A percentile compares a stretch with the other conserved stretches of the same genome.
Conservation (phyloP, 441 rosid species). For the Adansonia gregorii region DNA sequence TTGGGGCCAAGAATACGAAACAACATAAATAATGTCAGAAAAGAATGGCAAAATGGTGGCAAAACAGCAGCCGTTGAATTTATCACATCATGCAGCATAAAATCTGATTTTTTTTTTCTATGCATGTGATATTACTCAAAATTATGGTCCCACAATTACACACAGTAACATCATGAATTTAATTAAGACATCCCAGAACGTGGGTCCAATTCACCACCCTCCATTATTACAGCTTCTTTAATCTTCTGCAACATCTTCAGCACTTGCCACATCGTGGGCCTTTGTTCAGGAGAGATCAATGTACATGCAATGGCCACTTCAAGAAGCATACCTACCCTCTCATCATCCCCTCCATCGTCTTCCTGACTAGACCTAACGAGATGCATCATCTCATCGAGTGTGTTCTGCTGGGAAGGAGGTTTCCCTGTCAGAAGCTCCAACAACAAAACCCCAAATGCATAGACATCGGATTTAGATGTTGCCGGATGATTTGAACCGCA, state of each 20-base stretch:
- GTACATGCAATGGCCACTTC: constrained; percentile 75
- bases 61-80: neutral
- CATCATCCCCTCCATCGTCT: constrained; percentile 60
- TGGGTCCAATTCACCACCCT: constrained; percentile 51
- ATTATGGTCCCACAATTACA: neutral
- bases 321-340: constrained; percentile 66
- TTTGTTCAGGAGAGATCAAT: constrained; percentile 68
- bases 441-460: constrained; percentile 72
- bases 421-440: constrained; percentile 83
- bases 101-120: constrained; percentile 1
- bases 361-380: constrained; percentile 70
- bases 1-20: constrained; percentile 14
- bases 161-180: neutral
- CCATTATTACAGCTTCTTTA: constrained; percentile 62
- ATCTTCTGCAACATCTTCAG: constrained; percentile 87
- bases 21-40: constrained; percentile 6
- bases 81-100: neutral
- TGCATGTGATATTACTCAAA: neutral
- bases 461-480: constrained; percentile 71
- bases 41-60: neutral
- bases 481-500: constrained; percentile 45
- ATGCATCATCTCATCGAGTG: constrained; percentile 51
- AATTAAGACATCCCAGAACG: constrained; percentile 31
- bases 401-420: constrained; percentile 59
- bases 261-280: constrained; percentile 95